phyloP scores from a whole-genome alignment of 805 yeast genomes.

The Metschnikowia amazonensis region DNA sequence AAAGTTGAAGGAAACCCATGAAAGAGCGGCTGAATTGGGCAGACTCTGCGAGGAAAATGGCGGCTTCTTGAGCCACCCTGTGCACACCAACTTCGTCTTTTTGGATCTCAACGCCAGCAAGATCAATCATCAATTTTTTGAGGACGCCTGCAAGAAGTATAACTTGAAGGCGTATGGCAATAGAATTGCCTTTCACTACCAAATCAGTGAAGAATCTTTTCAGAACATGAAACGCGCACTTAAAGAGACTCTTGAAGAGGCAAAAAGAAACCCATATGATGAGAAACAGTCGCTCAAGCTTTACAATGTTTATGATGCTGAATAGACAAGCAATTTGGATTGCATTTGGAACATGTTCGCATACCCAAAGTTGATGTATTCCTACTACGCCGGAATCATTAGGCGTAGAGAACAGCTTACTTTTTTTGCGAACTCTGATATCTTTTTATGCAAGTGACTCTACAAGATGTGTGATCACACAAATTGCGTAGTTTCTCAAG shows the following conservation, averaged over 20 bases:
- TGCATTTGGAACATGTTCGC: too few relatives aligned
- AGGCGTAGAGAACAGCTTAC: not conserved
- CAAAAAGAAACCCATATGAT: slow-evolving; percentile 14
- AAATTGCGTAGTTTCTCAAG: not conserved
- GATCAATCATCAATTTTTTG: slow-evolving; percentile 26
- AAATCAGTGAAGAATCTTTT: slow-evolving; percentile 29
- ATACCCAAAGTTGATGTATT: not conserved
- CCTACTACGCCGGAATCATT: not conserved
- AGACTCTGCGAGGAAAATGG: slow-evolving; percentile 27
- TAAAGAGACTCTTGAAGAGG: slow-evolving; percentile 16
- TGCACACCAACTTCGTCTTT: slow-evolving; percentile 41
- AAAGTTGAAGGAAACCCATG: slow-evolving; percentile 31
- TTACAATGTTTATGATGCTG: slow-evolving; percentile 11
- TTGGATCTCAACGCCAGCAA: slow-evolving; percentile 31
- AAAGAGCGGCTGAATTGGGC: slow-evolving; percentile 33
- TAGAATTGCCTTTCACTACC: slow-evolving; percentile 35
- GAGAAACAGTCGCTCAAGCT: slow-evolving; percentile 8
- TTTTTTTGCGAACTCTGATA: not conserved
- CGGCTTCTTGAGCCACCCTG: slow-evolving; percentile 34
- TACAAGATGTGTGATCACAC: not conserved
- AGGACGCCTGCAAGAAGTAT: slow-evolving; percentile 20
- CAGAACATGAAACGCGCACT: slow-evolving; percentile 23
- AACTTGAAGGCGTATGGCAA: slow-evolving; percentile 15
- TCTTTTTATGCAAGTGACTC: not conserved
- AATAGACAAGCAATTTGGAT: not conserved